Base-by-base conservation (phyloP, 306 rosid species). In the Hippophae rhamnoides region DNA sequence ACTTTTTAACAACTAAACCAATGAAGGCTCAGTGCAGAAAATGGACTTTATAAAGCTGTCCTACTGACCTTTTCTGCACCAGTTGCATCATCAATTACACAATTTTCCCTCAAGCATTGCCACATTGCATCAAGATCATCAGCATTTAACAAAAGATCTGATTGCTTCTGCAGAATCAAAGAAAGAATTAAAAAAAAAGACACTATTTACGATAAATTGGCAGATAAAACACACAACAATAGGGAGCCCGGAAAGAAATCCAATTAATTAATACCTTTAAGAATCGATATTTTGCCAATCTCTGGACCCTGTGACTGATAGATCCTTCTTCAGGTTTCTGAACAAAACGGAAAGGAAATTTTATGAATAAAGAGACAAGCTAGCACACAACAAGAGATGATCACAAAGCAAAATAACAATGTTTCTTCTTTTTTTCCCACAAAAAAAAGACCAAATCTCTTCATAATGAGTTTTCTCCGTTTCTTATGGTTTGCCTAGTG, bases 281-380 rank as follows among this genome's bases (percentile, higher is more conserved):
- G 65, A 93, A 93, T 13, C 97, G 89, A 66, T 75, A 82, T 71
- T 93, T 93, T 13, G 99, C 99, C 65, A 93, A 74, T 81, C 95
- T 84, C 81, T 88, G 97, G 49, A 93, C 97, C 77, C 95, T 78
- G 41, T 84, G 87, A 70, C 90, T 88, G 68, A 93, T 93, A 58
- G 99, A 93, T 70, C 99, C 99, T 47, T 88, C 99, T 76, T 93
- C 99, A 58, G 99, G 99, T 88, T 88, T 93, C 99, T 93, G 72
- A n/a, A 73, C 53, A 58, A 70, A 61, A 64, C 7, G 56, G 64
- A 57, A 59, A 61, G 8, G 8, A 51, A 46, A 54, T 60, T 67
- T 68, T 65, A 65, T 41, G 13, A 64, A 11, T 46, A 41, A 60
- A 13, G 48, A 40, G 58, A 56, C 23, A 54, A 54, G 49, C 31